These are phyloP conservation scores for Exophiala oligosperma DNA, from an alignment of 2,329 filamentous ascomycete genomes.

Conservation along the genomic window DNA sequence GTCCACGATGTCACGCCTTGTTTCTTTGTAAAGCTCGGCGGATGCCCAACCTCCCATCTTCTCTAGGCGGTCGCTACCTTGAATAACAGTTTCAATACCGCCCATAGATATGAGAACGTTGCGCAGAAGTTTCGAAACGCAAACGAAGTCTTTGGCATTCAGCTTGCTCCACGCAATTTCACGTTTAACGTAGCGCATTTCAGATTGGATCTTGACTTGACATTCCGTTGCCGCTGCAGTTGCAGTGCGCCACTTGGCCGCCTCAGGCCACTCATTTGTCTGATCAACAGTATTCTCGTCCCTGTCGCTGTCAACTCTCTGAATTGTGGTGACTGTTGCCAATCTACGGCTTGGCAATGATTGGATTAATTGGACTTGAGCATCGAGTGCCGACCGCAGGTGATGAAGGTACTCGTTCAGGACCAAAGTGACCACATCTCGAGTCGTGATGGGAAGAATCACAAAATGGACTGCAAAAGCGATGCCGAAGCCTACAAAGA, in stretches of 20 bases:
- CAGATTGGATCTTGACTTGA: conserved; percentile 65
- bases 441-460: conserved; percentile 67
- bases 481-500: conserved; percentile 65
- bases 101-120: conserved; percentile 16
- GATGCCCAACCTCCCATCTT: conserved; percentile 19
- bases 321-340: conserved; percentile 43
- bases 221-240: conserved; percentile 55
- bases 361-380: conserved; percentile 66
- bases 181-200: conserved; percentile 70
- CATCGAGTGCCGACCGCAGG: conserved; percentile 57
- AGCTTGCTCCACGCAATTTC: conserved; percentile 71
- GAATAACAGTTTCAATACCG: conserved; percentile 18
- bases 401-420: conserved; percentile 57
- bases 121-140: conserved; percentile 43
- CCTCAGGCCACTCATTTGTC: conserved; percentile 23
- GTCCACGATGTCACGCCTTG: neutral
- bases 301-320: conserved; percentile 11
- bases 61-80: conserved; percentile 16
- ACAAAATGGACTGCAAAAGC: conserved; percentile 64
- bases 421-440: conserved; percentile 61
- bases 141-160: conserved; percentile 63
- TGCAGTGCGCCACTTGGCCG: conserved; percentile 40
- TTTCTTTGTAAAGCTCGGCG: conserved; percentile 4
- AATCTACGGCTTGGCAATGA: conserved; percentile 14
- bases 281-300: conserved; percentile 4